Conservation (phyloP, 1,139 yeast species). For the Starmera stellimalicola region DNA sequence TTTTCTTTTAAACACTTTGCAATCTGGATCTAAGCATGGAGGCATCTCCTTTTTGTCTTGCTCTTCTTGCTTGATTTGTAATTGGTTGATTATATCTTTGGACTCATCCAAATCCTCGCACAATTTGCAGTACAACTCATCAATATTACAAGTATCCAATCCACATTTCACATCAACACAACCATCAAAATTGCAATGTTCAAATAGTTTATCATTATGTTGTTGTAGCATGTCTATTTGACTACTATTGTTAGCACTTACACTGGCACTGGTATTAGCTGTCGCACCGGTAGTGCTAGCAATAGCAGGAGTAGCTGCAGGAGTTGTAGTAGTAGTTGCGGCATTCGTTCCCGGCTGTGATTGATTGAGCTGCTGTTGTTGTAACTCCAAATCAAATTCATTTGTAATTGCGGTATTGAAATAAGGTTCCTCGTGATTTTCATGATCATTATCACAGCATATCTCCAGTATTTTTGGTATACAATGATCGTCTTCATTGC, state of each 20-base stretch:
- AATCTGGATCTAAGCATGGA: conserved; percentile 1
- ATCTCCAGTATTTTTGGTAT: conserved; percentile 28
- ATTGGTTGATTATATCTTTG: not conserved
- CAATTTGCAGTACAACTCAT: conserved; percentile 18
- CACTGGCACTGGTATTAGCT: not conserved
- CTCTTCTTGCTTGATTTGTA: not conserved
- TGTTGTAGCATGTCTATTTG: conserved; percentile 6
- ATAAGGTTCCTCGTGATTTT: conserved; percentile 1
- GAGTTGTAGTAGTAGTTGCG: conserved; percentile 2
- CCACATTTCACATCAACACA: conserved; percentile 19
- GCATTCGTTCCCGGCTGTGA: conserved; percentile 1
- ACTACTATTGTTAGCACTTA: conserved; percentile 6
- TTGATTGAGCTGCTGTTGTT: conserved; percentile 2
- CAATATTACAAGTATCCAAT: conserved; percentile 17
- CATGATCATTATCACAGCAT: conserved; percentile 27
- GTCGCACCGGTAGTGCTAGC: too few species aligned
- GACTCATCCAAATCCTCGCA: conserved; percentile 12
- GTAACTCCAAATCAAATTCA: conserved; percentile 1
- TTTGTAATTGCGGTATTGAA: not conserved
- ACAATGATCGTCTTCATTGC: conserved; percentile 20
- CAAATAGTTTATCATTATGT: conserved; percentile 8
- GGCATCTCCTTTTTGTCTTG: not conserved
- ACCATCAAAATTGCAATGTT: conserved; percentile 13
- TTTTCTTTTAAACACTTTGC: conserved; percentile 4
- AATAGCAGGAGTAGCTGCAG: not conserved